Base-by-base conservation (phyloP, 106 monocot species). In the Dioscorea dumetorum region DNA sequence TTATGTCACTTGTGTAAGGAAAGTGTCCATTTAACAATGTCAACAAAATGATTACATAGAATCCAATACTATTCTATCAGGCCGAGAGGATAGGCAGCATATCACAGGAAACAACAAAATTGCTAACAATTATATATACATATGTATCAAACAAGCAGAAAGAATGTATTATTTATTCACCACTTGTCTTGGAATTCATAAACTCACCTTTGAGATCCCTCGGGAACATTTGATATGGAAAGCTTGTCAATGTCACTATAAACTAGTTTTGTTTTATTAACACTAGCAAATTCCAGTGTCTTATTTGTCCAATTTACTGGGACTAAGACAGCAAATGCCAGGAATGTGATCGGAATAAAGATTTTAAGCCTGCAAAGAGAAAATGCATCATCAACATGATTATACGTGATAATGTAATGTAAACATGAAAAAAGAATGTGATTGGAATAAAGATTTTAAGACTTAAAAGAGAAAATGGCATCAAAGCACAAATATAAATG, bases 241-340 rank as follows among this genome's bases (percentile, higher is more conserved):
- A 99, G 86, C 78, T 86, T 87, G 74, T 99, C 97, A 56, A 99
- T 87, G 65, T 82, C 64, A 67, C 87, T 99, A 61, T 76, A 76
- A 21, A 59, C 73, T 34, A 85, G 15, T 22, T 74, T 77, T 50
- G 80, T 76, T 28, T 3, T 3, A 28, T 28, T 28, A 34, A 57
- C 62, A 3, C 10, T 41, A 41, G 41, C 2, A 41, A 8, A 0
- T 14, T 64, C 68, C 4, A 99, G 77, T 64, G 73, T 75, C 24
- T 70, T 77, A 68, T 87, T 85, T n/a, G 97, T 99, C 97, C 97
- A 92, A 60, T 99, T 92, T 63, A 92, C 82, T 21, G 97, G 92
- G 50, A 87, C 82, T 67, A 92, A 73, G 56, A 99, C 71, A 22
- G 77, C 71, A 75, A 99, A 90, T 63, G 97, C 89, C 67, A 82